phyloP scores from a whole-genome alignment of 2,329 filamentous ascomycete species.

The Calonectria ilicicola region DNA sequence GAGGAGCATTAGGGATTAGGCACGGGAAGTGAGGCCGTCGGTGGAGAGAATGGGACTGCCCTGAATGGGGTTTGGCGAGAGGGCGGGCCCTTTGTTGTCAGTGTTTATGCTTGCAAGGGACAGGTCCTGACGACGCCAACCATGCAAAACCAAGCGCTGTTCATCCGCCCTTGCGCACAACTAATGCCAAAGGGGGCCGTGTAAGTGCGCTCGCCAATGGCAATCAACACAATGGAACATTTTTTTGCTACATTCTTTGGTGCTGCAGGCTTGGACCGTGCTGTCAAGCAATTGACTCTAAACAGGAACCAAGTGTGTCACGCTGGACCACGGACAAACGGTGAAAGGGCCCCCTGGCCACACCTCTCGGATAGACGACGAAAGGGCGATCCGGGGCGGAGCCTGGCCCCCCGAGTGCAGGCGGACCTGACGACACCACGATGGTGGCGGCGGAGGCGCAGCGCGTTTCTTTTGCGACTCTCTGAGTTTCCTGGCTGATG shows the following conservation, averaged over 20 bases:
- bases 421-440: not conserved
- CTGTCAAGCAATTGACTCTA: not conserved
- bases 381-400: constrained; percentile 13
- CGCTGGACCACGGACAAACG: constrained; percentile 5
- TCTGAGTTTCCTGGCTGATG: not conserved
- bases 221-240: not conserved
- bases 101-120: constrained; percentile 4
- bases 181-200: not conserved
- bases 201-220: not conserved
- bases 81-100: not conserved
- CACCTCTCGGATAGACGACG: not conserved
- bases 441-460: constrained; percentile 11
- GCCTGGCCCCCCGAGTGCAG: not conserved
- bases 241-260: not conserved
- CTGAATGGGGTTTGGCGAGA: not conserved
- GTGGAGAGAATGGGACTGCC: not conserved
- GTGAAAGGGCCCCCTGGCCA: constrained; percentile 7
- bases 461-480: not conserved
- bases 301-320: not conserved
- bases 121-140: not conserved
- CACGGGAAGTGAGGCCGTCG: not conserved
- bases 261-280: not conserved
- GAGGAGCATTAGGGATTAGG: too few species aligned
- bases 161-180: not conserved
- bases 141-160: not conserved